A percentile compares a stretch with the other conserved stretches of the same genome.
Evolutionary conservation across 768 basidiomycete species (phyloP).

Genomic region (Tulasnella sp.): DNA sequence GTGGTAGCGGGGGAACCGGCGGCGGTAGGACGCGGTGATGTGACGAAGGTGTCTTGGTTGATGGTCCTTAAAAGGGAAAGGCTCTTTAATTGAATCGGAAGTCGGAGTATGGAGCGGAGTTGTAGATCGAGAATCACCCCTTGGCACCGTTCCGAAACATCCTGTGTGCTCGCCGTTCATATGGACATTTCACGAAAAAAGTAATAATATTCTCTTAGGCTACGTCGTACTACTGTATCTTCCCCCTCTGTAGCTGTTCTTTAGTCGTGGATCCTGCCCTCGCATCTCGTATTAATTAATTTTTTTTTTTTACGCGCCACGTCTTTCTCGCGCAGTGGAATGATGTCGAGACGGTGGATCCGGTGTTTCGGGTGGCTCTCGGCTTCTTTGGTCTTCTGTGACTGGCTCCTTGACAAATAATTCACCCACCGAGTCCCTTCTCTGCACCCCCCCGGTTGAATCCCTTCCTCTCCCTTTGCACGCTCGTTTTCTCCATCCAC

Average conservation of each 20-base stretch:
- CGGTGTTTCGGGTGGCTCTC: not conserved
- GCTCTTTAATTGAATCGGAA: not conserved
- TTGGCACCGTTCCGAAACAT: not conserved
- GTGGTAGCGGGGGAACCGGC: not conserved
- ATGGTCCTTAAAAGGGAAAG: conserved; percentile 10
- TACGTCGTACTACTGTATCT: not conserved
- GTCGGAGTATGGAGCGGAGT: not conserved
- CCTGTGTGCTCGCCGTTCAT: not conserved
- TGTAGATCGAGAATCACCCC: not conserved
- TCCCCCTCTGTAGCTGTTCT: not conserved
- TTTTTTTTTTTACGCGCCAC: not conserved
- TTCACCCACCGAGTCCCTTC: not conserved
- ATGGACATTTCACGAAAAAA: not conserved
- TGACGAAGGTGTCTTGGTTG: not conserved
- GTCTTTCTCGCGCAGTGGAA: not conserved
- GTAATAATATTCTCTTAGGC: not conserved
- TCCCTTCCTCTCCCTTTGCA: conserved; percentile 3
- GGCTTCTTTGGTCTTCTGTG: not conserved
- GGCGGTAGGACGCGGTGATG: conserved; percentile 7
- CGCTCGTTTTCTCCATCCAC: conserved; percentile 2
- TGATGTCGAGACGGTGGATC: not conserved
- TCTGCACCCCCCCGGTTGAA: not conserved
- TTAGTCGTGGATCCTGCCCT: not conserved
- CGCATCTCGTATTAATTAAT: not conserved
- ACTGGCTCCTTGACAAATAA: conserved; percentile 3